Conservation (phyloP, 1,139 yeast genomes). For the Nakaseomyces uthaithaninus region DNA sequence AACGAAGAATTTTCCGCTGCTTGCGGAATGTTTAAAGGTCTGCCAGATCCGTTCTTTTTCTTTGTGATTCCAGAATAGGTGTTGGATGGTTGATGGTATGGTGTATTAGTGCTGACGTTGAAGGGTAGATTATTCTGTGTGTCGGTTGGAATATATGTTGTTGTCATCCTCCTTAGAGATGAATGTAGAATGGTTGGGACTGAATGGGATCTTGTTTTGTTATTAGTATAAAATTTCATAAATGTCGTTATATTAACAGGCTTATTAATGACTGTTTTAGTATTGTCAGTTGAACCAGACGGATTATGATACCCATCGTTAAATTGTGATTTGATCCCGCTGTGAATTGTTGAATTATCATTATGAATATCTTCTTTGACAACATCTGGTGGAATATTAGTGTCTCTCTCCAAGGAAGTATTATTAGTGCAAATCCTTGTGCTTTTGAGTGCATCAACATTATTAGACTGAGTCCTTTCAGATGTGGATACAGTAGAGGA, state of each 20-base stretch:
- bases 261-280: not conserved
- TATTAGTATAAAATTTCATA: constrained; percentile 3
- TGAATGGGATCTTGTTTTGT: constrained; percentile 25
- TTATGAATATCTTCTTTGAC: constrained; percentile 1
- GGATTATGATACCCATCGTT: too few relatives aligned
- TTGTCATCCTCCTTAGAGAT: constrained; percentile 25
- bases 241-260: not conserved
- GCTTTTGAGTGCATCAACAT: not conserved
- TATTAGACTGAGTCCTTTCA: not conserved
- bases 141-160: constrained; percentile 2
- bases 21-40: not conserved
- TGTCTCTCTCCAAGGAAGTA: too few relatives aligned
- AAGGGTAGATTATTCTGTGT: not conserved
- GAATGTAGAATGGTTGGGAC: constrained; percentile 32
- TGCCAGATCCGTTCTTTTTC: not conserved
- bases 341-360: not conserved
- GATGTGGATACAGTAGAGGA: constrained; percentile 7
- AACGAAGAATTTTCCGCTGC: not conserved
- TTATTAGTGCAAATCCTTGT: too few relatives aligned
- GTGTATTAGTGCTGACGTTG: constrained; percentile 7
- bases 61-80: not conserved
- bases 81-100: constrained; percentile 6
- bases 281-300: not conserved
- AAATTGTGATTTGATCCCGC: not conserved
- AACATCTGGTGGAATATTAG: constrained; percentile 8